phyloP scores from a whole-genome alignment of 768 basidiomycete species.

The Gautieria morchelliformis region DNA sequence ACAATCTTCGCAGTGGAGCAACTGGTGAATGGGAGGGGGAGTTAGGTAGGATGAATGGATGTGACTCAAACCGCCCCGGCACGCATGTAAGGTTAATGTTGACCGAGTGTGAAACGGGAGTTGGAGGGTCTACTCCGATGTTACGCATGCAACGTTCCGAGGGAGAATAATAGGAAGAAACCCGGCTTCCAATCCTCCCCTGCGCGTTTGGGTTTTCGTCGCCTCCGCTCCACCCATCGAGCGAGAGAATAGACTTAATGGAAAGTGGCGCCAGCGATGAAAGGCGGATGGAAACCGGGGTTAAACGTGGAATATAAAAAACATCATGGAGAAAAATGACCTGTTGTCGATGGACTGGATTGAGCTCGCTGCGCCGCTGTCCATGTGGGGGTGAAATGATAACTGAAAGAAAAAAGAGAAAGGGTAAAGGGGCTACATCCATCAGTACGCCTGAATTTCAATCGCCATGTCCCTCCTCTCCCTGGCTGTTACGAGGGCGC shows the following conservation, averaged over 20 bases:
- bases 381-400: not conserved
- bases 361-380: not conserved
- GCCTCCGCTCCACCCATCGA: not conserved
- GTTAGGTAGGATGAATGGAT: not conserved
- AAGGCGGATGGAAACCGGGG: not conserved
- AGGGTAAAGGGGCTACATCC: not conserved
- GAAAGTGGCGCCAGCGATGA: not conserved
- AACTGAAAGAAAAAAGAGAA: not conserved
- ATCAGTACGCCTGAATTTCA: constrained; percentile 58
- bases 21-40: not conserved
- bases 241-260: not conserved
- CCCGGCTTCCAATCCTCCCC: not conserved
- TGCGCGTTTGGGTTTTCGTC: constrained; percentile 2
- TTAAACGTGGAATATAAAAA: not conserved
- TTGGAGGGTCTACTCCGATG: not conserved
- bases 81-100: not conserved
- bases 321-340: not conserved
- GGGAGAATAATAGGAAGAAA: not conserved
- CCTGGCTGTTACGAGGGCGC: constrained; percentile 70
- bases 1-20: not conserved
- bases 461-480: constrained; percentile 52
- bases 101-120: not conserved
- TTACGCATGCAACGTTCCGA: constrained; percentile 5
- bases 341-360: not conserved
- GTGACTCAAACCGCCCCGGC: not conserved